Evolutionary conservation across 2,329 filamentous ascomycete genomes (phyloP), one percentile per base, ranked within the genome.

Genomic region (Amauroascus verrucosus): DNA sequence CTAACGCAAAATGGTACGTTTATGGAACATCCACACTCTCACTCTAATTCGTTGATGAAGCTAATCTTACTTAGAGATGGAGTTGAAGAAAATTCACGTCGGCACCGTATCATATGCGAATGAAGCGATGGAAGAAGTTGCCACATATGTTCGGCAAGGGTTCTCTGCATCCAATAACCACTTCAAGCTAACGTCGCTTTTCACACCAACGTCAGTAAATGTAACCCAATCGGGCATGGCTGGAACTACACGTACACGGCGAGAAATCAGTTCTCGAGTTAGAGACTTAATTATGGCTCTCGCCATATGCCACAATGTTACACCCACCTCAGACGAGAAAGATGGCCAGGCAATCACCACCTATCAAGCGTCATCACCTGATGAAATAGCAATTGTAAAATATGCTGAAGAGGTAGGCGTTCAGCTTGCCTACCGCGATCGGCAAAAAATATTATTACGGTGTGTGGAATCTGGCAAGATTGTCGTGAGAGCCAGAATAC

Each of bases 81-180:
- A 96, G 65, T 85, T 98, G 78, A 95, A 94, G 67, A 98, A 98
- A 71, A 91, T 98, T 5, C 94, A 98, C 64, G 88, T 98, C 51
- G 93, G 94, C 8, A 98, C 93, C 8, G 93, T 97, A 1, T 97
- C 91, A 1, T 98, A 98, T 64, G 93, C 91, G 32, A 95, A 95
- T 61, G 93, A 98, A 65, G 91, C 93, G 8, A 98, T 98, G 93
- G 93, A 97, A 61, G 94, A 98, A 72, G 93, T 98, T 11, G 75
- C 82, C 11, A 80, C 86, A 0, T 96, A 95, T 65, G 80, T 98
- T 48, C 83, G 79, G 58, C 90, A 96, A 67, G 87, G 85, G 5
- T 95, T 97, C 62, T 77, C 83, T 11, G 66, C 76, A 37, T 60
- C 55, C 53, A 18, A 61, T 72, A 5, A 74, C 74, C 64, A 72